A percentile compares a stretch with the other conserved stretches of the same genome.
Conservation (phyloP, 192 early-diverging fungal genomes). For the Lunasporangiospora selenospora region DNA sequence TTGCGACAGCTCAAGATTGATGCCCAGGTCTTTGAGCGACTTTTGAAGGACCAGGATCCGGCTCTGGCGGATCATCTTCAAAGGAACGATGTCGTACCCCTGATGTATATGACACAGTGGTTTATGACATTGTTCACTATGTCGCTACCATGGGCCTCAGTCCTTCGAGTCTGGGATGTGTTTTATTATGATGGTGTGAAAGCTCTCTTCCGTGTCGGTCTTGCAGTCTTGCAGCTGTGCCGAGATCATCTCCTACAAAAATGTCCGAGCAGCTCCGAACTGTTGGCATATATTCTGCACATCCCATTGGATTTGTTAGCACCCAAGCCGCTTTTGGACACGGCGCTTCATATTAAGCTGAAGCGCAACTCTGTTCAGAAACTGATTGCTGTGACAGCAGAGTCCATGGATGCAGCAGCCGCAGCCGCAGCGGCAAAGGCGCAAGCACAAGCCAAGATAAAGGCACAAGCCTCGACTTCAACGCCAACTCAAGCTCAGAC, state of each 20-base stretch:
- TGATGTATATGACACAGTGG: conserved; percentile 96
- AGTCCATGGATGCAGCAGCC: conserved; percentile 28
- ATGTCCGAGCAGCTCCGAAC: conserved; percentile 80
- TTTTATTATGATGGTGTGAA: conserved; percentile 88
- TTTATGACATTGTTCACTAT: conserved; percentile 92
- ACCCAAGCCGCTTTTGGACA: conserved; percentile 70
- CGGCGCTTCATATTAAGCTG: conserved; percentile 74
- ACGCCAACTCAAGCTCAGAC: too few relatives aligned
- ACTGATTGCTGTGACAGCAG: conserved; percentile 35
- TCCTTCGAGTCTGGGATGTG: conserved; percentile 92
- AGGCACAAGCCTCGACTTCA: too few relatives aligned
- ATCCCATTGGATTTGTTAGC: conserved; percentile 71
- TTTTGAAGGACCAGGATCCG: conserved; percentile 73
- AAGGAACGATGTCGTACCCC: conserved; percentile 76
- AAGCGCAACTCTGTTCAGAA: conserved; percentile 42
- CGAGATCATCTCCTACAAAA: conserved; percentile 70
- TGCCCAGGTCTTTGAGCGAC: conserved; percentile 80
- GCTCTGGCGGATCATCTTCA: conserved; percentile 75
- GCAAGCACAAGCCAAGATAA: not conserved
- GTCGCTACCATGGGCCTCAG: conserved; percentile 86
- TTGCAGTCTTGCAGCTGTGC: conserved; percentile 75
- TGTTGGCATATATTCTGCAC: conserved; percentile 79
- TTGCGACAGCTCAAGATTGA: conserved; percentile 81
- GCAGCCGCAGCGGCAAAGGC: not conserved
- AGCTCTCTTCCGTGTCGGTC: conserved; percentile 79